These are phyloP conservation scores for Fusarium devonianum DNA, from an alignment of 2,329 filamentous ascomycete species.

Conservation along the genomic window DNA sequence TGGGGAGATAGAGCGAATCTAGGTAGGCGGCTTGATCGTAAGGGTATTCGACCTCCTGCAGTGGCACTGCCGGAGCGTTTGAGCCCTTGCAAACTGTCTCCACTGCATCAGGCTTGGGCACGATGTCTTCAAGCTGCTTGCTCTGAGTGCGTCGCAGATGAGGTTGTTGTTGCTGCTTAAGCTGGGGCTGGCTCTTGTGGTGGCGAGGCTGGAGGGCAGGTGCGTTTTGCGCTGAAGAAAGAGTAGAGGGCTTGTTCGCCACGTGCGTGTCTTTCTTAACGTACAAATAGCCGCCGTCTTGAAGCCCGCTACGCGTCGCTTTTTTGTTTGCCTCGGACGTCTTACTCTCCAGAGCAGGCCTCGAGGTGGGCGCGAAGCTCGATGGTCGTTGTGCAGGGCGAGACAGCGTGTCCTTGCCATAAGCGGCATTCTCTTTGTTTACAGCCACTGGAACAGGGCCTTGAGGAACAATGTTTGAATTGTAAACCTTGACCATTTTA, in stretches of 20 bases:
- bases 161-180: conserved; percentile 53
- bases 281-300: conserved; percentile 23
- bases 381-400: conserved; percentile 48
- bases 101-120: conserved; percentile 22
- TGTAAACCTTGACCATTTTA: conserved; percentile 48
- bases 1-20: conserved; percentile 39
- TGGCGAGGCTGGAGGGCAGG: conserved; percentile 53
- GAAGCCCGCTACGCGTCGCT: conserved; percentile 18
- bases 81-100: conserved; percentile 17
- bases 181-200: conserved; percentile 61
- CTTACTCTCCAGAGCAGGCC: conserved; percentile 36
- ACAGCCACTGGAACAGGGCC: conserved; percentile 36
- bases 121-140: conserved; percentile 47
- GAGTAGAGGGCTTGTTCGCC: conserved; percentile 25
- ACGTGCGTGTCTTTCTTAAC: conserved; percentile 31
- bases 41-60: conserved; percentile 31
- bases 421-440: conserved; percentile 55
- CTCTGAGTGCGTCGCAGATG: conserved; percentile 55
- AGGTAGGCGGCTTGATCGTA: conserved; percentile 41
- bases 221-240: conserved; percentile 29
- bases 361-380: conserved; percentile 34
- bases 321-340: conserved; percentile 39
- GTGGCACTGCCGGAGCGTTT: conserved; percentile 16
- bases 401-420: conserved; percentile 48
- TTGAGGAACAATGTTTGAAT: conserved; percentile 38